A percentile compares a stretch with the other conserved stretches of the same genome.
These are phyloP conservation scores for Saccharomyces hybrid DNA, from an alignment of 1,139 yeast species.

Conservation along the genomic window DNA sequence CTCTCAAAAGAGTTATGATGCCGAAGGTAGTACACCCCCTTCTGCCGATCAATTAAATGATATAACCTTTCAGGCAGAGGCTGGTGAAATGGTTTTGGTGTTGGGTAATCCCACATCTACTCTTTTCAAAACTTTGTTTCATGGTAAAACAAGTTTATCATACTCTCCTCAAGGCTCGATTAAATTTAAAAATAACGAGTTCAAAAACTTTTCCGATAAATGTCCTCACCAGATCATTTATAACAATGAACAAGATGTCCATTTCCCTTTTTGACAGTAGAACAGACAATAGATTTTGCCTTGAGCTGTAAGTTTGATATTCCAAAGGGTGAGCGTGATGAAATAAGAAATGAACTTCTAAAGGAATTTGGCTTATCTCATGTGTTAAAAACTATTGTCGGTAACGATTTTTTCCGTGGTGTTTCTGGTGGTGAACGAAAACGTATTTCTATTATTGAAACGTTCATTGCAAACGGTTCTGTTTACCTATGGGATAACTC, in stretches of 20 bases:
- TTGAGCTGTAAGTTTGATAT: conserved; percentile 33
- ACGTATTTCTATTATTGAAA: conserved; percentile 43
- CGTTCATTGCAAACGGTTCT: conserved; percentile 40
- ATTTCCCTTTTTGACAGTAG: conserved; percentile 44
- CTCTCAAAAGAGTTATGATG: neutral
- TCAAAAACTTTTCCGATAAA: conserved; percentile 14
- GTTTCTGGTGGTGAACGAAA: conserved; percentile 43
- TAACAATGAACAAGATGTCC: conserved; percentile 44
- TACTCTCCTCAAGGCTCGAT: conserved; percentile 30
- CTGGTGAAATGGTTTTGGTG: conserved; percentile 26
- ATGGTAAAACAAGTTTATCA: conserved; percentile 22
- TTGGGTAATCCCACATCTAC: conserved; percentile 25
- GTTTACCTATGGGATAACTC: conserved; percentile 51
- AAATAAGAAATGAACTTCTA: conserved; percentile 35
- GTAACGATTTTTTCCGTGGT: conserved; percentile 39
- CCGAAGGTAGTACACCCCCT: neutral
- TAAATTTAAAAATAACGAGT: conserved; percentile 25
- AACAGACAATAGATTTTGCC: conserved; percentile 39
- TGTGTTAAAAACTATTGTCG: conserved; percentile 37
- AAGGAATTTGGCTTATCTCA: conserved; percentile 39
- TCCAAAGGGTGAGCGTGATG: conserved; percentile 32
- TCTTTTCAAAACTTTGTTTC: conserved; percentile 19
- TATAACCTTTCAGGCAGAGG: conserved; percentile 25
- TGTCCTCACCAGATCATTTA: conserved; percentile 37
- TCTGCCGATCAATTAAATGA: conserved; percentile 8